phyloP scores from a whole-genome alignment of 1,139 yeast species.

The Debaryomycetaceae sp. region DNA sequence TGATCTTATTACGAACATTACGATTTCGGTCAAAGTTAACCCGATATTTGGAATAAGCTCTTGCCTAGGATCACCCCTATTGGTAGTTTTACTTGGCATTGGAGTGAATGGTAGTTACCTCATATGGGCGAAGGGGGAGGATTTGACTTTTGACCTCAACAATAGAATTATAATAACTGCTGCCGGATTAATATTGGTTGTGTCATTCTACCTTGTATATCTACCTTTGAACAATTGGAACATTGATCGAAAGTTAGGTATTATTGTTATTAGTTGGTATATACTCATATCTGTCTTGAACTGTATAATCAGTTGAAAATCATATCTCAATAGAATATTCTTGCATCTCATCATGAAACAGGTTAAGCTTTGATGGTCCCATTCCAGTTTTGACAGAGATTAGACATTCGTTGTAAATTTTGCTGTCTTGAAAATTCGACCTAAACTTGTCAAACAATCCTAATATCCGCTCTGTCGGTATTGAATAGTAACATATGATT shows the following conservation, averaged over 20 bases:
- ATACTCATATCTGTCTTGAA: constrained; percentile 16
- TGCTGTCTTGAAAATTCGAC: constrained; percentile 1
- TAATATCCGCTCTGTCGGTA: constrained; percentile 9
- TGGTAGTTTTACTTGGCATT: constrained; percentile 36
- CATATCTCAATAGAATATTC: background rate
- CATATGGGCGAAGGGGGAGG: constrained; percentile 10
- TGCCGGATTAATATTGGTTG: constrained; percentile 22
- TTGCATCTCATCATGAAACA: background rate
- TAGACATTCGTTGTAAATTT: constrained; percentile 1
- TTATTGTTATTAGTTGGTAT: constrained; percentile 19
- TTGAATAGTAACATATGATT: constrained; percentile 13
- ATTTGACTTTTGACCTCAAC: constrained; percentile 23
- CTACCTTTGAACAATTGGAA: constrained; percentile 35
- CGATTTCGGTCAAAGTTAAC: constrained; percentile 30
- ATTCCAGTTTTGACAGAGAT: background rate
- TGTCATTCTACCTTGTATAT: constrained; percentile 22
- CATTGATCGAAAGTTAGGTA: constrained; percentile 30
- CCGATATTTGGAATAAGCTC: constrained; percentile 40
- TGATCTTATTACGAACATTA: constrained; percentile 40
- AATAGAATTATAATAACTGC: constrained; percentile 24
- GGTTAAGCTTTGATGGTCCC: background rate
- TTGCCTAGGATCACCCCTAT: constrained; percentile 41
- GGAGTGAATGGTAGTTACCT: constrained; percentile 34
- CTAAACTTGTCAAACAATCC: constrained; percentile 9
- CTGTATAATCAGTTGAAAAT: constrained; percentile 9